Percentiles rank a stretch among this genome's conserved stretches.
Conservation (phyloP, 768 basidiomycete species). For the Tulasnella sp. region DNA sequence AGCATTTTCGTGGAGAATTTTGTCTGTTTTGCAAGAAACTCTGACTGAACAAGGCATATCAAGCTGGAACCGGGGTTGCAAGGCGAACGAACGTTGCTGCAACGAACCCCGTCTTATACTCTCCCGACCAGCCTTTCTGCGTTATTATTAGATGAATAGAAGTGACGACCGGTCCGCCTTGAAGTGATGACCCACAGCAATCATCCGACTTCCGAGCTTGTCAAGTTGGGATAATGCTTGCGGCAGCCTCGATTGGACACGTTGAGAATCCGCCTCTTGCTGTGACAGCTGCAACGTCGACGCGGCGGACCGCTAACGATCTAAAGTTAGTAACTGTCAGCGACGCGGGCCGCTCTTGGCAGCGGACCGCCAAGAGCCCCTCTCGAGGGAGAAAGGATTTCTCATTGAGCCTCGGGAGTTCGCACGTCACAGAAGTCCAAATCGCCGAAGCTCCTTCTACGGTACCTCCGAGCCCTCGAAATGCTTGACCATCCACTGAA, state of each 20-base stretch:
- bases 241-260: background rate
- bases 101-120: background rate
- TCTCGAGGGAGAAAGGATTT: background rate
- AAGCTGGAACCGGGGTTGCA: background rate
- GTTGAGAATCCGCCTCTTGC: background rate
- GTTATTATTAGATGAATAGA: background rate
- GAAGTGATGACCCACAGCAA: background rate
- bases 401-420: background rate
- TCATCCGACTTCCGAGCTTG: background rate
- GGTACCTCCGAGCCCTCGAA: too few relatives aligned
- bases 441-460: too few relatives aligned
- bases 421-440: background rate
- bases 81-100: background rate
- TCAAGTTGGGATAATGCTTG: background rate
- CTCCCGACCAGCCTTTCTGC: background rate
- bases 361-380: constrained; percentile 4
- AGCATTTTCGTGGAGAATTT: background rate
- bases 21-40: background rate
- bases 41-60: background rate
- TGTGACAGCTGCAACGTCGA: background rate
- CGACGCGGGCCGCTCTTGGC: background rate
- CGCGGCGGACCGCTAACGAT: background rate
- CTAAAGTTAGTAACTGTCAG: background rate
- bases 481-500: too few relatives aligned
- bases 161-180: background rate